phyloP scores from a whole-genome alignment of 2,329 filamentous ascomycete genomes.

The Ophiosphaerella herpotricha region DNA sequence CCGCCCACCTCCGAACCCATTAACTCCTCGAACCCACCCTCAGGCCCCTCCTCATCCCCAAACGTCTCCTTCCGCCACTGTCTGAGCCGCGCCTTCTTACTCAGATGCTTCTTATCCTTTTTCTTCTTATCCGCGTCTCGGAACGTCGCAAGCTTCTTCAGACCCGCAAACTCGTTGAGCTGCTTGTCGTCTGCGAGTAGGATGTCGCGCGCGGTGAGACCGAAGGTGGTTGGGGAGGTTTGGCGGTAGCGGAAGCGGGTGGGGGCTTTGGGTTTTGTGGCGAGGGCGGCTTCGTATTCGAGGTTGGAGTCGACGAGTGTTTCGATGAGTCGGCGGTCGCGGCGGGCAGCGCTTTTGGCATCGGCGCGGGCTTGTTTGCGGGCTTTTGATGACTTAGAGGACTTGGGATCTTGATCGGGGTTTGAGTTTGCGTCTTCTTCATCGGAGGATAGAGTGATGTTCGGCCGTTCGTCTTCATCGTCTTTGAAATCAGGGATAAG shows the following conservation, averaged over 20 bases:
- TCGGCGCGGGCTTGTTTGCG: slow-evolving; percentile 54
- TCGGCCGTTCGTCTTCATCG: slow-evolving; percentile 69
- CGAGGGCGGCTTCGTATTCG: slow-evolving; percentile 68
- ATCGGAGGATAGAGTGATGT: slow-evolving; percentile 68
- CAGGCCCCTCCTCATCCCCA: slow-evolving; percentile 61
- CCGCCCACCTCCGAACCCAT: slow-evolving; percentile 11
- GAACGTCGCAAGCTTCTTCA: slow-evolving; percentile 94
- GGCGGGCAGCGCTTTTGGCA: slow-evolving; percentile 73
- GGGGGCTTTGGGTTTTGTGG: slow-evolving; percentile 56
- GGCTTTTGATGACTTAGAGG: slow-evolving; percentile 52
- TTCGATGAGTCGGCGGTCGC: slow-evolving; percentile 83
- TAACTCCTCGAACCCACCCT: slow-evolving; percentile 46
- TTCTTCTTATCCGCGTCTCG: slow-evolving; percentile 87
- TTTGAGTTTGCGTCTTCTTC: slow-evolving; percentile 50
- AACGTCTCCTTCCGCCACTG: slow-evolving; percentile 80
- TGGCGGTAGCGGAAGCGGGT: slow-evolving; percentile 87
- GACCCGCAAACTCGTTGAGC: slow-evolving; percentile 86
- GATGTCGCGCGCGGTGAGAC: slow-evolving; percentile 87
- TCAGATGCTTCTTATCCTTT: slow-evolving; percentile 83
- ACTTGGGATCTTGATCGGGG: slow-evolving; percentile 41
- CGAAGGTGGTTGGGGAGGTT: slow-evolving; percentile 87
- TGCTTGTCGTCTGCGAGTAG: slow-evolving; percentile 83
- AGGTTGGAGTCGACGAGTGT: slow-evolving; percentile 82
- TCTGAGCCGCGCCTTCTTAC: slow-evolving; percentile 88
- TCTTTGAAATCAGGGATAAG: slow-evolving; percentile 85